A percentile compares a stretch with the other conserved stretches of the same genome.
These are phyloP conservation scores for Ilyonectria mors-panacis DNA, from an alignment of 2,329 filamentous ascomycete species.

Conservation along the genomic window DNA sequence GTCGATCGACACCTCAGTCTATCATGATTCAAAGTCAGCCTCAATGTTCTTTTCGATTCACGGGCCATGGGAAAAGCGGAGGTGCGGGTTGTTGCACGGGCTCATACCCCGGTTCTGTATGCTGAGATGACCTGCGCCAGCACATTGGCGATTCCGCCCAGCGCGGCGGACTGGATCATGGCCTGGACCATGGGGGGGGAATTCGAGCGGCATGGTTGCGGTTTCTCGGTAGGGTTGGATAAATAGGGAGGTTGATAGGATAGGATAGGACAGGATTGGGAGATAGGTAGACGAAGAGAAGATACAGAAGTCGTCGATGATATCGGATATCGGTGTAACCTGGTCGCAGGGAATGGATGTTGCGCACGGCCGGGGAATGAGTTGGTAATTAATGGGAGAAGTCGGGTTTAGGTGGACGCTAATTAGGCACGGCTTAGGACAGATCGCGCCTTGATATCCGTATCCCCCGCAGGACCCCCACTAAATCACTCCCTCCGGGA, in stretches of 20 bases:
- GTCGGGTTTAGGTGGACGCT: neutral
- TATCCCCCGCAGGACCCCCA: neutral
- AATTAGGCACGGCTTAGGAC: neutral
- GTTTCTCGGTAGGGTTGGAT: neutral
- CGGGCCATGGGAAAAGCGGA: neutral
- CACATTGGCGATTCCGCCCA: constrained; percentile 79
- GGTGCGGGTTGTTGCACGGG: neutral
- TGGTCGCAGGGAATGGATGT: neutral
- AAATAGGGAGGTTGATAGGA: neutral
- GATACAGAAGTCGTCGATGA: neutral
- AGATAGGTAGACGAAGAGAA: neutral
- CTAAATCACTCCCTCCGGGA: neutral
- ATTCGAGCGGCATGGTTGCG: constrained; percentile 42
- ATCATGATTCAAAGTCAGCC: neutral
- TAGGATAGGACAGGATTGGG: neutral
- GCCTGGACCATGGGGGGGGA: constrained; percentile 69
- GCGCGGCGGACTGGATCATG: constrained; percentile 75
- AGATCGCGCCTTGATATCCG: constrained; percentile 5
- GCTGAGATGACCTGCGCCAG: constrained; percentile 80
- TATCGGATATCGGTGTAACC: constrained; percentile 4
- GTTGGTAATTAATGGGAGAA: neutral
- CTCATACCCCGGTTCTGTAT: constrained; percentile 70
- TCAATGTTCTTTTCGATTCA: neutral
- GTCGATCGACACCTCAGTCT: constrained; percentile 76
- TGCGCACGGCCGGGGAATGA: constrained; percentile 1